Evolutionary conservation across 768 basidiomycete genomes (phyloP).

Genomic region (Mycena pura): DNA sequence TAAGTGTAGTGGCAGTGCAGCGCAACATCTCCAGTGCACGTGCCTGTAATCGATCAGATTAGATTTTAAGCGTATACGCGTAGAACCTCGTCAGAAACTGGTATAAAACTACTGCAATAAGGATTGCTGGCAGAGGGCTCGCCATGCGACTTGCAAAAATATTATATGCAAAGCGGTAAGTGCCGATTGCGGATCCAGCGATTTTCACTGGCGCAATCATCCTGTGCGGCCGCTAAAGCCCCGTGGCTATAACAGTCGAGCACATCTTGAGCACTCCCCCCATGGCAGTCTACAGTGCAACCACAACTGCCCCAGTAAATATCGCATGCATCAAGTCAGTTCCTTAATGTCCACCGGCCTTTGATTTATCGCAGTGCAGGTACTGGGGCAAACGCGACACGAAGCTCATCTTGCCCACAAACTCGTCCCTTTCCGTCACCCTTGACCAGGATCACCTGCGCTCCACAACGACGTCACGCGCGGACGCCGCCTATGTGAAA

Average conservation of each 20-base stretch:
- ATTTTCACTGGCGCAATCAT: too few relatives aligned
- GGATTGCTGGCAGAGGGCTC: too few relatives aligned
- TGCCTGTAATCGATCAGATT: too few relatives aligned
- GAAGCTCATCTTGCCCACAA: slow-evolving; percentile 93
- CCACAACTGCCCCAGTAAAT: slow-evolving; percentile 92
- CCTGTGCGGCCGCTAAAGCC: neutral
- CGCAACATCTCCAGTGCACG: too few relatives aligned
- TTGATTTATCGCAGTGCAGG: slow-evolving; percentile 45
- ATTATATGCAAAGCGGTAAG: too few relatives aligned
- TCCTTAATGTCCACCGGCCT: slow-evolving; percentile 3
- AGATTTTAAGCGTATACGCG: too few relatives aligned
- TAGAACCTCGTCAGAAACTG: too few relatives aligned
- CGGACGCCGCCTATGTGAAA: slow-evolving; percentile 71
- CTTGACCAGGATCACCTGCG: slow-evolving; percentile 95
- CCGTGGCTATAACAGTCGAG: too few relatives aligned
- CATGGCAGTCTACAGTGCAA: slow-evolving; percentile 81
- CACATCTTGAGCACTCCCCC: too few relatives aligned
- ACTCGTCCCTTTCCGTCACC: slow-evolving; percentile 97
- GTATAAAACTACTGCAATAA: too few relatives aligned
- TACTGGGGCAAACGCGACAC: slow-evolving; percentile 99
- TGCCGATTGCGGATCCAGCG: too few relatives aligned
- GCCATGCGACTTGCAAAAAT: too few relatives aligned
- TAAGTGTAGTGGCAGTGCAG: neutral
- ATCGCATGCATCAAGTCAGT: slow-evolving; percentile 96
- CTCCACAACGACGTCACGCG: slow-evolving; percentile 91